phyloP scores from a whole-genome alignment of 345 rosid species.

The Salix suchowensis region DNA sequence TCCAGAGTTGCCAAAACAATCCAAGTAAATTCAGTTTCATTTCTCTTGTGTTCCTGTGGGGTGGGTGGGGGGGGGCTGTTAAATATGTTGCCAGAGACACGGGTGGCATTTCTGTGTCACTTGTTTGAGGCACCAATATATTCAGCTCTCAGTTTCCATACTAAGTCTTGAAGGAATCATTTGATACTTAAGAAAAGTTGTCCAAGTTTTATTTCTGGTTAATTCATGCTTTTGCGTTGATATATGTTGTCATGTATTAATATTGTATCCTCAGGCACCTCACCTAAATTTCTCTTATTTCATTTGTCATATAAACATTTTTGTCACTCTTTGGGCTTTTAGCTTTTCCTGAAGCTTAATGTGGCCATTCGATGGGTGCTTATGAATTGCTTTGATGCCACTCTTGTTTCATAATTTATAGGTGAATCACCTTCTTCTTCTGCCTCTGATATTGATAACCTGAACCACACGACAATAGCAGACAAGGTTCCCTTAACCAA shows the following conservation, averaged over 20 bases:
- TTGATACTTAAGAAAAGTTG: neutral
- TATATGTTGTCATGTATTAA: neutral
- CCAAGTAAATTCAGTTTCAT: neutral
- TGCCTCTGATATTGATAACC: conserved; percentile 91
- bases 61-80: neutral
- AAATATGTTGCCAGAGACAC: neutral
- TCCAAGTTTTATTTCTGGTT: neutral
- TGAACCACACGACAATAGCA: conserved; percentile 61
- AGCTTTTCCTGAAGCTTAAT: neutral
- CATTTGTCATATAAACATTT: neutral
- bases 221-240: neutral
- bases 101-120: neutral
- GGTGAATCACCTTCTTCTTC: conserved; percentile 99
- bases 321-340: neutral
- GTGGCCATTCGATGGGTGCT: neutral
- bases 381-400: conserved; percentile 2
- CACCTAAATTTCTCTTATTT: neutral
- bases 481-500: conserved; percentile 63
- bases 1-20: neutral
- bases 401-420: conserved; percentile 21
- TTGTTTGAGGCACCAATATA: neutral
- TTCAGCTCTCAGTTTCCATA: neutral
- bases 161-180: neutral
- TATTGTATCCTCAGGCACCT: neutral
- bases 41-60: neutral